Conservation (phyloP, 495 filamentous ascomycete genomes). For the Evernia prunastri region DNA sequence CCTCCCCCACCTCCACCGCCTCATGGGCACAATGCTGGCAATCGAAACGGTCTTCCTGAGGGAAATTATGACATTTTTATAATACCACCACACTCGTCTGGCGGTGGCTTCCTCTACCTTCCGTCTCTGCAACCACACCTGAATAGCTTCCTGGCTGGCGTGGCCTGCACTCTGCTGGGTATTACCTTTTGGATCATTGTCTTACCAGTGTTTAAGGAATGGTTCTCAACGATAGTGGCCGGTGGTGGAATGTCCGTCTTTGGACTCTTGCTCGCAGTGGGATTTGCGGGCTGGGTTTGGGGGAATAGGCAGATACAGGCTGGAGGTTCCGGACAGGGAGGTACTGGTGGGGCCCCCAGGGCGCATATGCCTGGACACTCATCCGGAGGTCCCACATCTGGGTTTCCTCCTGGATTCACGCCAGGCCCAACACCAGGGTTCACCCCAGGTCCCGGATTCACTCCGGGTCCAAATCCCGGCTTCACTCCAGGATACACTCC, state of each 20-base stretch:
- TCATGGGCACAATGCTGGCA: conserved; percentile 62
- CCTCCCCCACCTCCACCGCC: conserved; percentile 59
- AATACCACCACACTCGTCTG: conserved; percentile 87
- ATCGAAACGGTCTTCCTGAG: conserved; percentile 56
- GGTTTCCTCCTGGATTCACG: conserved; percentile 10
- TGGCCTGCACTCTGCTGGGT: conserved; percentile 60
- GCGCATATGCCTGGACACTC: conserved; percentile 34
- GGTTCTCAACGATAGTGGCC: conserved; percentile 56
- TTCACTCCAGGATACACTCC: conserved; percentile 29
- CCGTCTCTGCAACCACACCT: conserved; percentile 76
- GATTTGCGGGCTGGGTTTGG: conserved; percentile 66
- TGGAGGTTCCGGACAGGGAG: conserved; percentile 30
- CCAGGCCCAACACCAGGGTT: conserved; percentile 20
- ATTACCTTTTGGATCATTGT: conserved; percentile 63
- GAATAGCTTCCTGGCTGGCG: conserved; percentile 88
- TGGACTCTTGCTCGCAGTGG: conserved; percentile 58
- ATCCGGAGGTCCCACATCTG: conserved; percentile 24
- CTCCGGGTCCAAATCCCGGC: conserved; percentile 19
- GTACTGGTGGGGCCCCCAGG: conserved; percentile 30
- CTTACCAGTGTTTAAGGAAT: conserved; percentile 60
- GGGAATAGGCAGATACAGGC: conserved; percentile 57
- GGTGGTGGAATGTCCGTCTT: conserved; percentile 58
- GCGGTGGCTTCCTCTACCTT: conserved; percentile 87
- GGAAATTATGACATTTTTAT: conserved; percentile 97
- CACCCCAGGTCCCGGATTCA: conserved; percentile 12